These are phyloP conservation scores for Rhodotorula sp. DNA, from an alignment of 1,284 basidiomycete genomes.

Conservation along the genomic window DNA sequence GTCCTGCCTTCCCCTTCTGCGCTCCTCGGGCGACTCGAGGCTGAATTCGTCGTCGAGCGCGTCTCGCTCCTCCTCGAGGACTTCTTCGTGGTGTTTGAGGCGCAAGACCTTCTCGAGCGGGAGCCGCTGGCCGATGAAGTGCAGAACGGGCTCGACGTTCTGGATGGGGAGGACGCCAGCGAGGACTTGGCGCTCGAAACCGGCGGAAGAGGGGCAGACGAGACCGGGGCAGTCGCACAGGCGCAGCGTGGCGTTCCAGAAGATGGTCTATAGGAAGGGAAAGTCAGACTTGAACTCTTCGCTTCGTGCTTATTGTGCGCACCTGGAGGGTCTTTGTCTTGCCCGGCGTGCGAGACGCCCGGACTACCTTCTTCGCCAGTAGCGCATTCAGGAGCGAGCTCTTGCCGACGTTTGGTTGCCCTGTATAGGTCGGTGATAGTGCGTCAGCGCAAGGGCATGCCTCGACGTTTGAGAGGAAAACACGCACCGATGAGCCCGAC, in stretches of 20 bases:
- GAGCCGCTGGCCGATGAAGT: conserved; percentile 65
- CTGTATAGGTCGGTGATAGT: conserved; percentile 51
- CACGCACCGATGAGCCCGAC: conserved; percentile 74
- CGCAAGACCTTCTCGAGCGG: conserved; percentile 73
- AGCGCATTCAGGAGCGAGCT: conserved; percentile 86
- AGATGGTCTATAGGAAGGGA: conserved; percentile 63
- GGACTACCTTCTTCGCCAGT: conserved; percentile 76
- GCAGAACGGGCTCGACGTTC: conserved; percentile 60
- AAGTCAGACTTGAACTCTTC: conserved; percentile 4
- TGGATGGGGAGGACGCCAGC: conserved; percentile 80
- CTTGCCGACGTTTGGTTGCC: conserved; percentile 93
- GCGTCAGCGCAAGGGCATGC: not conserved
- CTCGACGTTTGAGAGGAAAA: not conserved
- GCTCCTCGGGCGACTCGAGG: conserved; percentile 45
- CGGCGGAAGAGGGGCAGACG: conserved; percentile 47
- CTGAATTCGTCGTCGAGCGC: conserved; percentile 52
- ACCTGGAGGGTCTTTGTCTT: conserved; percentile 58
- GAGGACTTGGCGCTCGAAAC: conserved; percentile 60
- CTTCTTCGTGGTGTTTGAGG: conserved; percentile 55
- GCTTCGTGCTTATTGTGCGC: conserved; percentile 1
- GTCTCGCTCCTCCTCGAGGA: conserved; percentile 53
- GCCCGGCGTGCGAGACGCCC: conserved; percentile 84
- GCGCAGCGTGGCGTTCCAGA: conserved; percentile 76
- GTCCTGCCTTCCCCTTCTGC: conserved; percentile 39
- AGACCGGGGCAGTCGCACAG: conserved; percentile 76